Evolutionary conservation across 495 filamentous ascomycete species (phyloP).

Genomic region (Collariella sp.): DNA sequence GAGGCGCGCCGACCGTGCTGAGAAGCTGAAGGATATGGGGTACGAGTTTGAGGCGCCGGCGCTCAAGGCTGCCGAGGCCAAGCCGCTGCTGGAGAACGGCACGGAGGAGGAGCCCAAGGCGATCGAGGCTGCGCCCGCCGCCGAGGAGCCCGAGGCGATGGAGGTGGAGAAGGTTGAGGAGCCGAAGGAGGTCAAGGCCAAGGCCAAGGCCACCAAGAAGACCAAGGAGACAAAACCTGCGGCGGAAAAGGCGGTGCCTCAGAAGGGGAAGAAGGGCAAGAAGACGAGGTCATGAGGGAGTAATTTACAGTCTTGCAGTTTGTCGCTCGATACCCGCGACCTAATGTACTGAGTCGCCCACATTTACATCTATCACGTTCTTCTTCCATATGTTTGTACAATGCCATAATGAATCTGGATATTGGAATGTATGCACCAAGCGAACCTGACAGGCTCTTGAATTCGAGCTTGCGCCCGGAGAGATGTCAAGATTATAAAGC

Average conservation of each 20-base stretch:
- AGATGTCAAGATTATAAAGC: slow-evolving; percentile 32
- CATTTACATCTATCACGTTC: no score
- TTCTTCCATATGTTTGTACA: background rate
- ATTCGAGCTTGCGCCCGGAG: slow-evolving; percentile 11
- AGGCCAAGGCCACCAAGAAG: no score
- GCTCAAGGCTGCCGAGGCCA: slow-evolving; percentile 53
- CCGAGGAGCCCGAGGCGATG: slow-evolving; percentile 14
- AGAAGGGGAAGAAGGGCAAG: slow-evolving; percentile 25
- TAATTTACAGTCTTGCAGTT: slow-evolving; percentile 7
- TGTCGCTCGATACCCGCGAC: slow-evolving; percentile 7
- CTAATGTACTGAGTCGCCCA: background rate
- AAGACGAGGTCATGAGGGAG: slow-evolving; percentile 29
- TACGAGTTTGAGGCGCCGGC: slow-evolving; percentile 75
- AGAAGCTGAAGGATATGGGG: slow-evolving; percentile 69
- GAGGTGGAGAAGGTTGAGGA: slow-evolving; percentile 10
- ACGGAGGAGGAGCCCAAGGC: slow-evolving; percentile 24
- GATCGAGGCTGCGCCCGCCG: slow-evolving; percentile 20
- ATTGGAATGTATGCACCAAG: slow-evolving; percentile 30
- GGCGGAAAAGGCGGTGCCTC: slow-evolving; percentile 7
- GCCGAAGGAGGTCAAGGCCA: slow-evolving; percentile 5
- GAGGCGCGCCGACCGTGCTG: slow-evolving; percentile 53
- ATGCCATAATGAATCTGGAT: background rate
- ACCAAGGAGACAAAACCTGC: slow-evolving; percentile 16
- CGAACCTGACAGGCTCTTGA: slow-evolving; percentile 29
- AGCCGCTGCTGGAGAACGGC: slow-evolving; percentile 31